phyloP scores from a whole-genome alignment of 2,329 filamentous ascomycete species.

The Arthrobotrys megalospora region DNA sequence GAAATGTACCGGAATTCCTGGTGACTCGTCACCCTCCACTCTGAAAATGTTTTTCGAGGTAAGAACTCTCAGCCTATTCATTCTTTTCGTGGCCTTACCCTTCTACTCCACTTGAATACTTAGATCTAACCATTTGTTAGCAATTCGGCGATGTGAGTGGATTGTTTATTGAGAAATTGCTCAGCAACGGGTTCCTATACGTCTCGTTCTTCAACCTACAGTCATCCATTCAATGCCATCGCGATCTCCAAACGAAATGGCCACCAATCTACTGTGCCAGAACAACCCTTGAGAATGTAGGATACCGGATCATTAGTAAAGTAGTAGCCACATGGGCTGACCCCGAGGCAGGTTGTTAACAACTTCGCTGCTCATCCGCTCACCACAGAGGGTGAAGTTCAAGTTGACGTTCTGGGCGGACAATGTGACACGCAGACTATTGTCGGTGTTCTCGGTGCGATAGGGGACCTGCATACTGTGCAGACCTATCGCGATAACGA shows the following conservation, averaged over 20 bases:
- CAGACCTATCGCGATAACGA: slow-evolving; percentile 68
- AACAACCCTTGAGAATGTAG: slow-evolving; percentile 38
- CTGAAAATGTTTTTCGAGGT: slow-evolving; percentile 49
- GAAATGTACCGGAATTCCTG: slow-evolving; percentile 27
- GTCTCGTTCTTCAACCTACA: slow-evolving; percentile 43
- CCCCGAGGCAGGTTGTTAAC: slow-evolving; percentile 11
- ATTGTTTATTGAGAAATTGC: slow-evolving; percentile 30
- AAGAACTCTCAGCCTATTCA: not conserved
- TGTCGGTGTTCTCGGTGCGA: not conserved
- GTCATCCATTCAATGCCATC: slow-evolving; percentile 25
- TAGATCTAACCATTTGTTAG: slow-evolving; percentile 17
- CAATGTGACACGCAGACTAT: slow-evolving; percentile 7
- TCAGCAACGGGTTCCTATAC: slow-evolving; percentile 27
- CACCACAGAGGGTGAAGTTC: slow-evolving; percentile 30
- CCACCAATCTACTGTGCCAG: slow-evolving; percentile 19
- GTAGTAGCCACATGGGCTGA: not conserved
- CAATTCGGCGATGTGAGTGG: slow-evolving; percentile 42
- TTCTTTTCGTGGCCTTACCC: not conserved
- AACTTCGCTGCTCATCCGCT: slow-evolving; percentile 28
- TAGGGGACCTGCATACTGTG: slow-evolving; percentile 72
- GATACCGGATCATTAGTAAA: not conserved
- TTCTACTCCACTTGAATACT: not conserved
- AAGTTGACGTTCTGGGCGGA: slow-evolving; percentile 29
- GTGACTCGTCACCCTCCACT: not conserved
- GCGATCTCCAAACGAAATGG: slow-evolving; percentile 11